phyloP scores from a whole-genome alignment of 2,329 filamentous ascomycete genomes.

The Sclerotinia nivalis region DNA sequence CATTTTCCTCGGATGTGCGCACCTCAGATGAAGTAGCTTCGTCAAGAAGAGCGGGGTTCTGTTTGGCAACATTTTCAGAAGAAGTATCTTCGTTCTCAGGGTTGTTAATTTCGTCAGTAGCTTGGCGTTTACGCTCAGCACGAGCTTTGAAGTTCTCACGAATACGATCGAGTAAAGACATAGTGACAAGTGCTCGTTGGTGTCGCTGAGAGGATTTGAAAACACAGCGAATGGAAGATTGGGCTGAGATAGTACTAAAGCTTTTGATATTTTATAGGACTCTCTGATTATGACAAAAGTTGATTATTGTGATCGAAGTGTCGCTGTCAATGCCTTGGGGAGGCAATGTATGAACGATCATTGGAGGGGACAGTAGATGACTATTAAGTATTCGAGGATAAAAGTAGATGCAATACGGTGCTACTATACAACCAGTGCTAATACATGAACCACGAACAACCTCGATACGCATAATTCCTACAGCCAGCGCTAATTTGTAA shows the following conservation, averaged over 20 bases:
- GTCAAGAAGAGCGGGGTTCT: fast-evolving
- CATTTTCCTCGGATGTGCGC: neutral
- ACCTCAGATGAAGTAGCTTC: neutral
- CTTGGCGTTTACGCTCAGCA: neutral
- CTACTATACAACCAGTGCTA: fast-evolving
- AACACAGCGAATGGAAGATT: too few species aligned
- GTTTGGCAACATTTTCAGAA: neutral
- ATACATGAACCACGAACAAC: too few species aligned
- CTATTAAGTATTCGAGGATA: neutral
- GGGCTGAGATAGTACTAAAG: neutral
- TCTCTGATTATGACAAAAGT: too few species aligned
- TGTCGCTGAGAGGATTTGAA: neutral
- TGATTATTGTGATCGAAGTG: neutral
- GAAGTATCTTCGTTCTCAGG: neutral
- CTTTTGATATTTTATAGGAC: neutral
- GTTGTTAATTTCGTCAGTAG: neutral
- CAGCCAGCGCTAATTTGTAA: neutral
- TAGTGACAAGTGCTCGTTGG: neutral
- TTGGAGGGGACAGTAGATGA: neutral
- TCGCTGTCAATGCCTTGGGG: neutral
- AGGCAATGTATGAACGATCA: neutral
- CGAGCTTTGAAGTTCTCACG: neutral
- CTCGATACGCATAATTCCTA: neutral
- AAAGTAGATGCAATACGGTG: neutral
- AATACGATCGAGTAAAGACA: neutral